Evolutionary conservation across 768 basidiomycete genomes (phyloP).

Genomic region (Tricholoma terreum): DNA sequence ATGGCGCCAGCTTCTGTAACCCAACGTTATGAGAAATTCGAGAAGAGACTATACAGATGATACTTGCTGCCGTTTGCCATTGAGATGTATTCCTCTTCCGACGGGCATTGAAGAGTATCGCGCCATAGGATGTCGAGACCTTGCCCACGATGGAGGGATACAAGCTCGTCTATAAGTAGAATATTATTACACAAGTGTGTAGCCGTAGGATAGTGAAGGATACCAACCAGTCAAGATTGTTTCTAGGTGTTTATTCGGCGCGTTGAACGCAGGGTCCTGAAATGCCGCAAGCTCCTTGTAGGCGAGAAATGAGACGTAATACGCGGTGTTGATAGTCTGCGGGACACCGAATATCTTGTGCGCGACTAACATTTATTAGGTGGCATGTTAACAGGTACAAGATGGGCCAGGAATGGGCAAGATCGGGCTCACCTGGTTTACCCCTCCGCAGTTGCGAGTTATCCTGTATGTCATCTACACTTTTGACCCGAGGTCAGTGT

Average conservation of each 20-base stretch:
- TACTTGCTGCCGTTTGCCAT: constrained; percentile 93
- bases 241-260: not conserved
- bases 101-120: constrained; percentile 85
- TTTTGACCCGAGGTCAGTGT: constrained; percentile 25
- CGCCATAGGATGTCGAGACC: constrained; percentile 93
- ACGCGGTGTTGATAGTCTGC: constrained; percentile 94
- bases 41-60: not conserved
- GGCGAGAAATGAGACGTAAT: constrained; percentile 93
- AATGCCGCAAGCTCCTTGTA: constrained; percentile 56
- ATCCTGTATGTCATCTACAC: constrained; percentile 94
- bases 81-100: constrained; percentile 86
- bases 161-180: constrained; percentile 47
- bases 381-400: not conserved
- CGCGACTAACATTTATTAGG: constrained; percentile 50
- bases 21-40: not conserved
- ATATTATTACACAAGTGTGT: not conserved
- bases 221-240: not conserved
- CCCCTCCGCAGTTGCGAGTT: constrained; percentile 85
- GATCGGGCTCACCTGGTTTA: constrained; percentile 57
- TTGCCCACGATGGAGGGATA: constrained; percentile 88
- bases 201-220: not conserved
- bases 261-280: not conserved
- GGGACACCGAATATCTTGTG: constrained; percentile 95
- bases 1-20: constrained; percentile 85
- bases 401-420: not conserved